Percentiles rank a stretch among this genome's conserved stretches.
Conservation (phyloP, 2,329 filamentous ascomycete genomes). For the Calonectria crousiana region DNA sequence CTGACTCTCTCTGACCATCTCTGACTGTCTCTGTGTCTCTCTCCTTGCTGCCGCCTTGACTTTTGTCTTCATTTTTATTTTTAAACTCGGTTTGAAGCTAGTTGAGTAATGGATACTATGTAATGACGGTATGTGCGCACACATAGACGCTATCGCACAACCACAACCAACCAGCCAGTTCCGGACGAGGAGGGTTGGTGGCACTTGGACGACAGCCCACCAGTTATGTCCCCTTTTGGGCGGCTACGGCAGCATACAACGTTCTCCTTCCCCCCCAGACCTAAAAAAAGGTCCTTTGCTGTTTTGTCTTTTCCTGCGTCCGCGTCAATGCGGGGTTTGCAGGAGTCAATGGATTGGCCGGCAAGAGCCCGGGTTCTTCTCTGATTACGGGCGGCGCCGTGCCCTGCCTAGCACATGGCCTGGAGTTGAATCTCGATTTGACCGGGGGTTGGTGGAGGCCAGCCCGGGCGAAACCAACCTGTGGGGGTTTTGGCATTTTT, state of each 20-base stretch:
- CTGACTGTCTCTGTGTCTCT: too few relatives aligned
- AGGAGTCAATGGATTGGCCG: conserved; percentile 5
- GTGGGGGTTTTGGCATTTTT: neutral
- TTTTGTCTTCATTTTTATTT: neutral
- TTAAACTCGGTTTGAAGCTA: conserved; percentile 1
- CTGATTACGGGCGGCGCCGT: neutral
- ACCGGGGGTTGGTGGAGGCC: neutral
- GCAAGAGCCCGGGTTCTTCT: conserved; percentile 14
- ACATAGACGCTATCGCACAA: neutral
- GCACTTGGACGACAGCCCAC: conserved; percentile 21
- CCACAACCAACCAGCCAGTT: neutral
- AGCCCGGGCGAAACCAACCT: neutral
- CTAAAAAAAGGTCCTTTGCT: neutral
- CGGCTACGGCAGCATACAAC: neutral
- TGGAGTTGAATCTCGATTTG: conserved; percentile 23
- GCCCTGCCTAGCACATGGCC: conserved; percentile 2
- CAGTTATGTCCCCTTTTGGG: conserved; percentile 38
- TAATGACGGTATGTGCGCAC: neutral
- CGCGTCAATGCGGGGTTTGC: conserved; percentile 1
- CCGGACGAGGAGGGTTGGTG: conserved; percentile 4
- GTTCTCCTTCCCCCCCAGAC: conserved; percentile 26
- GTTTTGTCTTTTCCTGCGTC: neutral
- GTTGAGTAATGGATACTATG: conserved; percentile 4
- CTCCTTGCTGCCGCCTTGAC: neutral
- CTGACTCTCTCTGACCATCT: neutral